phyloP scores from a whole-genome alignment of 768 basidiomycete species.

The Tylopilus subfusipes region DNA sequence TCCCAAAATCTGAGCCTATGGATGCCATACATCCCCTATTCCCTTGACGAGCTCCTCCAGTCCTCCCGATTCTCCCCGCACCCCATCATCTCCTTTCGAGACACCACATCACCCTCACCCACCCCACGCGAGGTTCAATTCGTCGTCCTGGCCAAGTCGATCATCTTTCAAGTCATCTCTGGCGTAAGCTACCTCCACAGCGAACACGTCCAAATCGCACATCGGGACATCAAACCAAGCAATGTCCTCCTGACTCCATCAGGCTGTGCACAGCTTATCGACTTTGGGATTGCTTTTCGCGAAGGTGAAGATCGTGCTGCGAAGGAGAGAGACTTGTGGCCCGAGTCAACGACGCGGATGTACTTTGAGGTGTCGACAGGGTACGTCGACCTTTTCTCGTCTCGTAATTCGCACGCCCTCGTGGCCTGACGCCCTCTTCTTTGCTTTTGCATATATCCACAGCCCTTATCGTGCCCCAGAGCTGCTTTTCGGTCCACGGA shows the following conservation, averaged over 20 bases:
- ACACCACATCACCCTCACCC: not conserved
- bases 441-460: no score
- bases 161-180: constrained; percentile 66
- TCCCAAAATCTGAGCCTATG: constrained; percentile 50
- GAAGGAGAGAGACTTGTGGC: constrained; percentile 61
- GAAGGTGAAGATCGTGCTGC: no score
- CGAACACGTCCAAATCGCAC: constrained; percentile 54
- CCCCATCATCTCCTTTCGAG: constrained; percentile 20
- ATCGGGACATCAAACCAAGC: constrained; percentile 83
- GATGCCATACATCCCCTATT: constrained; percentile 65
- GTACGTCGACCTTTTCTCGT: constrained; percentile 39
- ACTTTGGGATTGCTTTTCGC: no score
- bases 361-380: constrained; percentile 87
- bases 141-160: constrained; percentile 48
- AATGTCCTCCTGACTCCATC: constrained; percentile 70
- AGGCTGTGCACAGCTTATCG: no score
- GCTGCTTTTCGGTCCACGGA: constrained; percentile 72
- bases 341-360: constrained; percentile 55
- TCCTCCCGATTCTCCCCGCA: constrained; percentile 34
- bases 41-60: constrained; percentile 42
- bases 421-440: no score
- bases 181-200: constrained; percentile 70
- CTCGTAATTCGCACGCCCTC: no score
- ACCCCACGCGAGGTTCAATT: no score
- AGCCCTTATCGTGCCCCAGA: constrained; percentile 90